A percentile compares a stretch with the other conserved stretches of the same genome.
Conservation (phyloP, 768 basidiomycete species). For the Daedalea quercina region DNA sequence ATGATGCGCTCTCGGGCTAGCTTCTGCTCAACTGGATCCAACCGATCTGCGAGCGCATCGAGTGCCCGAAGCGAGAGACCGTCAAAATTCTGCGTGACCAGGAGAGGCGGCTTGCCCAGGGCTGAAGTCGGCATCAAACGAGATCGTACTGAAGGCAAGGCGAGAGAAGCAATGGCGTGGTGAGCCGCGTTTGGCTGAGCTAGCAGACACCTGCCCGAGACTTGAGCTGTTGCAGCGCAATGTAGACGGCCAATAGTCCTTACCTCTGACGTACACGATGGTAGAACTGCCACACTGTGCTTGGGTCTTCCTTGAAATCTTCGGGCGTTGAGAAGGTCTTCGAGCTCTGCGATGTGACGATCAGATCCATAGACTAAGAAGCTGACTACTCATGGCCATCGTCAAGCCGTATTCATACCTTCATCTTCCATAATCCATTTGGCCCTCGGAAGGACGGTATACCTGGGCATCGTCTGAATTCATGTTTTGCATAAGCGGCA, state of each 20-base stretch:
- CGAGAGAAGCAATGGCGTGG: constrained; percentile 39
- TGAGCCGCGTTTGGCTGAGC: constrained; percentile 55
- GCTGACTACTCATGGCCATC: too few relatives aligned
- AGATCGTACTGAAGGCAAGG: constrained; percentile 31
- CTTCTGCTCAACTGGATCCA: constrained; percentile 1
- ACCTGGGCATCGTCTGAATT: constrained; percentile 14
- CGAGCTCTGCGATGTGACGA: constrained; percentile 22
- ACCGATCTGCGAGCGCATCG: constrained; percentile 15
- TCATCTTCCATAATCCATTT: constrained; percentile 46
- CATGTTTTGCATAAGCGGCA: background rate
- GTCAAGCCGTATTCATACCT: constrained; percentile 13
- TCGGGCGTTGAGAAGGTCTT: constrained; percentile 46
- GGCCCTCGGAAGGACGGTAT: constrained; percentile 45
- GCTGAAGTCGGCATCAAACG: constrained; percentile 33
- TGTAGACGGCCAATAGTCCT: background rate
- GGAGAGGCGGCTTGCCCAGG: constrained; percentile 21
- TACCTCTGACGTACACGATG: constrained; percentile 52
- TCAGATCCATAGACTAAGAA: too few relatives aligned
- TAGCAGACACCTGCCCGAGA: constrained; percentile 32
- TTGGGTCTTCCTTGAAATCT: constrained; percentile 42
- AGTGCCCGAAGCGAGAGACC: constrained; percentile 39
- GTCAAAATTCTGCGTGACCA: constrained; percentile 60
- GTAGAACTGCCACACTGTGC: constrained; percentile 58
- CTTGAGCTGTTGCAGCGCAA: background rate
- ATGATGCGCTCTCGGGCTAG: constrained; percentile 19